Percentiles rank a stretch among this genome's conserved stretches.
These are phyloP conservation scores for Fusarium keratoplasticum DNA, from an alignment of 2,329 filamentous ascomycete genomes.

Conservation along the genomic window DNA sequence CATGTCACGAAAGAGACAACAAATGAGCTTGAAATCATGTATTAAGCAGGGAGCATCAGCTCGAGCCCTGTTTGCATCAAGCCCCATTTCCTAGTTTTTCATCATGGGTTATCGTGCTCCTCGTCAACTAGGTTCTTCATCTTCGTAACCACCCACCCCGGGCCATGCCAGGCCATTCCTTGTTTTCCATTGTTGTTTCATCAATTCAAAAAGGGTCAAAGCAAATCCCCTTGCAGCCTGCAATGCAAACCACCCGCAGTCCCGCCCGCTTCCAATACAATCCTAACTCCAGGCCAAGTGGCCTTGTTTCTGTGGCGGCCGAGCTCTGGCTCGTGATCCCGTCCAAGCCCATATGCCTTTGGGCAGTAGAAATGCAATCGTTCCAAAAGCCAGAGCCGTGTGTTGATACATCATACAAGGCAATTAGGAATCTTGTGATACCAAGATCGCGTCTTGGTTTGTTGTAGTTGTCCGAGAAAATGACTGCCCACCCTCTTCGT, in stretches of 20 bases:
- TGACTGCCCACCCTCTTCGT: conserved; percentile 3
- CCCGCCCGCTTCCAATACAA: conserved; percentile 40
- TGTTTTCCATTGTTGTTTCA: conserved; percentile 16
- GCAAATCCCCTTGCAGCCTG: conserved; percentile 34
- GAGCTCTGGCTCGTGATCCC: conserved; percentile 26
- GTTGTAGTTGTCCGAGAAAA: conserved; percentile 9
- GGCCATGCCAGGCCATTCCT: conserved; percentile 40
- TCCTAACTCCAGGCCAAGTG: conserved; percentile 43
- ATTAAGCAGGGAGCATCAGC: conserved; percentile 24
- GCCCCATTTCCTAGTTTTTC: conserved; percentile 31
- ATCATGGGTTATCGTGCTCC: conserved; percentile 32
- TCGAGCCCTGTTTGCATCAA: conserved; percentile 19
- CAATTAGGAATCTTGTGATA: conserved; percentile 27
- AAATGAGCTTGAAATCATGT: conserved; percentile 30
- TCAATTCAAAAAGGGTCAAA: conserved; percentile 43
- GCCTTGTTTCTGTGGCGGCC: conserved; percentile 30
- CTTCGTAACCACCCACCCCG: conserved; percentile 34
- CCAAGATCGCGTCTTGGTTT: conserved; percentile 14
- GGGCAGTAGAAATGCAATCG: conserved; percentile 37
- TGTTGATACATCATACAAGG: conserved; percentile 49
- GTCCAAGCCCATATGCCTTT: conserved; percentile 23
- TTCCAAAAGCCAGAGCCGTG: conserved; percentile 38
- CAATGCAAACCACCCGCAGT: conserved; percentile 28
- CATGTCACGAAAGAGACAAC: not conserved
- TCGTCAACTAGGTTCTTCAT: conserved; percentile 36